Evolutionary conservation across 768 basidiomycete genomes (phyloP).

Genomic region (Mycena chlorophos): DNA sequence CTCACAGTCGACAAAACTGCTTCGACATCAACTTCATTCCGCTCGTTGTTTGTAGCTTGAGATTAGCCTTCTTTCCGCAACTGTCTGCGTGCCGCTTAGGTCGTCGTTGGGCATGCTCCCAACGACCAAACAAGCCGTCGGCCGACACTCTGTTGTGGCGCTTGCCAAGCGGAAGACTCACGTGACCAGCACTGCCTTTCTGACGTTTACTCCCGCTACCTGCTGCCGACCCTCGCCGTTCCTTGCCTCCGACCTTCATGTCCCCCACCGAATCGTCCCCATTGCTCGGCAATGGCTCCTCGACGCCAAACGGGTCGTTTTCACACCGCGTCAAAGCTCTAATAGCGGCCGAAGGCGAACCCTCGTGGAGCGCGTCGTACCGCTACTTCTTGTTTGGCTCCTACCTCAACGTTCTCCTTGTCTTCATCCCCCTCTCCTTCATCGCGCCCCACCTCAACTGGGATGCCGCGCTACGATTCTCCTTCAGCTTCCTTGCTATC

Average conservation of each 20-base stretch:
- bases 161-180: neutral
- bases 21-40: too few relatives aligned
- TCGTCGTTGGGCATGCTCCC: too few relatives aligned
- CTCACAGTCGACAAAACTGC: too few relatives aligned
- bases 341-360: conserved; percentile 63
- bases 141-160: too few relatives aligned
- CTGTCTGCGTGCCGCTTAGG: too few relatives aligned
- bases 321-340: conserved; percentile 38
- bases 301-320: conserved; percentile 26
- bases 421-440: conserved; percentile 76
- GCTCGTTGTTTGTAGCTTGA: too few relatives aligned
- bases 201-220: neutral
- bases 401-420: conserved; percentile 74
- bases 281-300: conserved; percentile 44
- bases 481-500: conserved; percentile 79
- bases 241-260: conserved; percentile 32
- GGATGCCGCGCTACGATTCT: conserved; percentile 76
- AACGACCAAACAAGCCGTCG: too few relatives aligned
- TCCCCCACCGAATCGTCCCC: conserved; percentile 46
- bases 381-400: conserved; percentile 61
- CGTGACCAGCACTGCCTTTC: neutral
- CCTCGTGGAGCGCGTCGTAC: conserved; percentile 58
- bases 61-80: too few relatives aligned
- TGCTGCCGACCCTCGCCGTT: conserved; percentile 2
- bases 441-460: conserved; percentile 64